A percentile compares a stretch with the other conserved stretches of the same genome.
Conservation (phyloP, 306 rosid species). For the Quercus bicolor region DNA sequence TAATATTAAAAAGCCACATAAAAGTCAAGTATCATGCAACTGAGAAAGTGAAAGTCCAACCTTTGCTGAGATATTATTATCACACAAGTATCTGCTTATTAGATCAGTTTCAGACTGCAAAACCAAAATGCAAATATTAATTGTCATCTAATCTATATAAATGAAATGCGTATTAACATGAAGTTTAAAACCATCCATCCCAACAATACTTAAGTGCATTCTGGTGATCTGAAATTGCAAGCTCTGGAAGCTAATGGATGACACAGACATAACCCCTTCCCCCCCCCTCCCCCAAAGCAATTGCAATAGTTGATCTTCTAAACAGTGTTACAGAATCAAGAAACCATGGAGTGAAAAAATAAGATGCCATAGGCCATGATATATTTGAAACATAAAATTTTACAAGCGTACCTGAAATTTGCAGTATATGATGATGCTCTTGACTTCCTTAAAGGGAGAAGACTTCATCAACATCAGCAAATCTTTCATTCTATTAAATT, state of each 20-base stretch:
- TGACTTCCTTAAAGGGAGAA: constrained; percentile 63
- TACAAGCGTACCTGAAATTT: constrained; percentile 77
- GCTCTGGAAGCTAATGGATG: background rate
- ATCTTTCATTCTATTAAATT: constrained; percentile 67
- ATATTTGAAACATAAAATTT: constrained; percentile 16
- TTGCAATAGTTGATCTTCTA: background rate
- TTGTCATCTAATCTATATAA: constrained; percentile 12
- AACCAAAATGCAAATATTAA: constrained; percentile 18
- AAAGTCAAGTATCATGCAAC: constrained; percentile 15
- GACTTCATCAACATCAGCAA: constrained; percentile 67
- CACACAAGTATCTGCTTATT: constrained; percentile 67
- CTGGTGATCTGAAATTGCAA: constrained; percentile 13
- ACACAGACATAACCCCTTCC: background rate
- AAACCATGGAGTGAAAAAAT: background rate
- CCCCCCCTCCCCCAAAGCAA: too few species aligned
- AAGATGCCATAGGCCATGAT: constrained; percentile 9
- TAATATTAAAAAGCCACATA: constrained; percentile 7
- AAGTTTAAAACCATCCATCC: constrained; percentile 4
- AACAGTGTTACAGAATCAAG: background rate
- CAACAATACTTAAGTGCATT: constrained; percentile 7
- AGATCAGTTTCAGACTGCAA: constrained; percentile 79
- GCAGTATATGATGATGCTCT: constrained; percentile 89
- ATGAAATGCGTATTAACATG: constrained; percentile 2
- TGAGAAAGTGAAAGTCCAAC: constrained; percentile 43
- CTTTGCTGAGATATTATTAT: constrained; percentile 73